These are phyloP conservation scores for Trichophyton schoenleinii DNA, from an alignment of 2,329 filamentous ascomycete genomes.

Conservation along the genomic window DNA sequence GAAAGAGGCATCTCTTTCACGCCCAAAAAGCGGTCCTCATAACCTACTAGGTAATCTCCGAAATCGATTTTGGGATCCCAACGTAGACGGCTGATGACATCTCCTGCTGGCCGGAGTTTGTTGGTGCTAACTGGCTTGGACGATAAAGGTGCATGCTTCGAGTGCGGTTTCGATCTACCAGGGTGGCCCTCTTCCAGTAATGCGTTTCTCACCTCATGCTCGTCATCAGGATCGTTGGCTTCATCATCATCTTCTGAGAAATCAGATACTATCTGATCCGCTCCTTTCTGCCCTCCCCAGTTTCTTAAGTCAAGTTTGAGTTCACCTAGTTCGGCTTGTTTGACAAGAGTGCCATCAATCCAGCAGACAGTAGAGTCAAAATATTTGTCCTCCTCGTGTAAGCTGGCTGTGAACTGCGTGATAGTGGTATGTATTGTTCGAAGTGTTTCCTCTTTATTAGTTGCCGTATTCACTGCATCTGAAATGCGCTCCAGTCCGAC, in stretches of 20 bases:
- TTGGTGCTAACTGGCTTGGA: background rate
- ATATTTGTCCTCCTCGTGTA: constrained; percentile 26
- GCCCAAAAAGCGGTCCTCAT: constrained; percentile 42
- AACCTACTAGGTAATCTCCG: constrained; percentile 40
- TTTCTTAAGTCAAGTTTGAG: constrained; percentile 13
- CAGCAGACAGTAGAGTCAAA: constrained; percentile 23
- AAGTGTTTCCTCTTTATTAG: constrained; percentile 29
- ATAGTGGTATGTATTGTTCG: constrained; percentile 30
- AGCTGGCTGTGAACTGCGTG: constrained; percentile 24
- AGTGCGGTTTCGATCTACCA: background rate
- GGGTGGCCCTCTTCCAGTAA: background rate
- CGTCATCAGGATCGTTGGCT: constrained; percentile 2
- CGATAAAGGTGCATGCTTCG: background rate
- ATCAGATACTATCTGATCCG: constrained; percentile 6
- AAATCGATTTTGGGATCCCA: constrained; percentile 38
- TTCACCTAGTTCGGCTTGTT: constrained; percentile 12
- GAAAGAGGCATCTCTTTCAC: constrained; percentile 36
- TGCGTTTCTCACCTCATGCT: constrained; percentile 5
- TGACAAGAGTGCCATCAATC: constrained; percentile 24
- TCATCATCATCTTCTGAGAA: constrained; percentile 10
- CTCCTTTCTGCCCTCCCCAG: constrained; percentile 10
- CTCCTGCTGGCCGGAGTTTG: constrained; percentile 20
- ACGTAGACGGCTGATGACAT: constrained; percentile 38
- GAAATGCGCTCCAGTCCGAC: constrained; percentile 39
- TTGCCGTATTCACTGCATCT: background rate